phyloP scores from a whole-genome alignment of 208 protist species.

The Borovskyia barvae region DNA sequence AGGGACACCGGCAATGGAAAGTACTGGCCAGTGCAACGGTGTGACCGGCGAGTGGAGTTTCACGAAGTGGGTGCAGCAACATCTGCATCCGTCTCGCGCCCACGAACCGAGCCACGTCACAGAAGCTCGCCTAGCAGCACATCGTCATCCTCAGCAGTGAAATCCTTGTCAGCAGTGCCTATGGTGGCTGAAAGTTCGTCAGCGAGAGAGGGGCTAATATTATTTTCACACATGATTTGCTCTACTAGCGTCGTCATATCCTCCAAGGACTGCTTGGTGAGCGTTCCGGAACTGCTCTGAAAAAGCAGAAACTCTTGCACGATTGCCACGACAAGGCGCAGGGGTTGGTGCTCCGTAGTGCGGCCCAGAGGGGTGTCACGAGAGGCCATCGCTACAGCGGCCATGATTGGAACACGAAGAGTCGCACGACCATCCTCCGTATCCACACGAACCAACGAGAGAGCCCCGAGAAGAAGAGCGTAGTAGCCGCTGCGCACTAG shows the following conservation, averaged over 20 bases:
- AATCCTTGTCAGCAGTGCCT: background rate
- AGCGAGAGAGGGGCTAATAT: constrained; percentile 40
- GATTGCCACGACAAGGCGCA: constrained; percentile 77
- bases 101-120: background rate
- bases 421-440: constrained; percentile 7
- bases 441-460: constrained; percentile 39
- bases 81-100: too few species aligned
- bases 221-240: constrained; percentile 41
- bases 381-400: constrained; percentile 47
- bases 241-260: constrained; percentile 54
- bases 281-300: constrained; percentile 63
- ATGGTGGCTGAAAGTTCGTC: background rate
- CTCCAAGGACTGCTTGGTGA: constrained; percentile 54
- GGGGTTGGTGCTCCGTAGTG: constrained; percentile 32
- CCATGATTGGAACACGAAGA: constrained; percentile 62
- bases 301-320: constrained; percentile 89
- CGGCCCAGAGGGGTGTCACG: constrained; percentile 21
- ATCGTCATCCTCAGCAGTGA: background rate
- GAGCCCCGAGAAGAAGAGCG: constrained; percentile 62
- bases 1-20: too few species aligned
- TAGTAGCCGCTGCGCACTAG: constrained; percentile 80
- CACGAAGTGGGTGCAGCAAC: too few species aligned
- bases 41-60: too few species aligned
- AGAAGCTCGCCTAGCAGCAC: constrained; percentile 15
- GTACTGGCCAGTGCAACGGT: too few species aligned